Percentiles rank a stretch among this genome's conserved stretches.
Conservation (phyloP, 441 rosid genomes). For the Arabidopsis lyrata region DNA sequence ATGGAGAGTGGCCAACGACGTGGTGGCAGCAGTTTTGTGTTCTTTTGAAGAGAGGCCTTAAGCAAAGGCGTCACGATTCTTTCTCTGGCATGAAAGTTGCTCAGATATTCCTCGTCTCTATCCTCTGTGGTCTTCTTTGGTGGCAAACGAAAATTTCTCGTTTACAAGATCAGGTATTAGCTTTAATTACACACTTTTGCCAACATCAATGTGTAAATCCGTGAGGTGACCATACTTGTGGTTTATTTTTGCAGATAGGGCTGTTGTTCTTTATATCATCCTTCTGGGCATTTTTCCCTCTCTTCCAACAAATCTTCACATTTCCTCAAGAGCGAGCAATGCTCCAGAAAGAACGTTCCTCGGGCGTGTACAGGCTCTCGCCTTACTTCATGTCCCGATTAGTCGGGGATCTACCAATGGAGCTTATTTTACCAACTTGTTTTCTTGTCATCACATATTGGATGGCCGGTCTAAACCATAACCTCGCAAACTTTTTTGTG, state of each 20-base stretch:
- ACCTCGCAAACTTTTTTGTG: constrained; percentile 45
- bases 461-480: constrained; percentile 73
- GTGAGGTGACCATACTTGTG: constrained; percentile 3
- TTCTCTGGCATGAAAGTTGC: constrained; percentile 69
- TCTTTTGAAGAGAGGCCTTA: constrained; percentile 68
- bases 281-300: constrained; percentile 76
- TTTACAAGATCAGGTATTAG: constrained; percentile 71
- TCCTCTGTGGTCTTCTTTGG: constrained; percentile 82
- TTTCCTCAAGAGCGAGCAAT: constrained; percentile 80
- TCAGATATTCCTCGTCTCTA: constrained; percentile 68
- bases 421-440: constrained; percentile 62
- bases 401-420: constrained; percentile 73
- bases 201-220: not conserved
- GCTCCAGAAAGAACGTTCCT: constrained; percentile 84
- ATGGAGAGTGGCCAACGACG: constrained; percentile 67
- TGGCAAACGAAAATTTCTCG: constrained; percentile 65
- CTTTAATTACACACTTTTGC: constrained; percentile 3
- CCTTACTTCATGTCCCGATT: constrained; percentile 54
- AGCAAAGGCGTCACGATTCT: constrained; percentile 82
- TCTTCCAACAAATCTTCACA: constrained; percentile 76
- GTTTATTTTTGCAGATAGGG: constrained; percentile 64
- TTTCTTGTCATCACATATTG: constrained; percentile 66
- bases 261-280: constrained; percentile 69
- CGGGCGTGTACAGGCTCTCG: constrained; percentile 85
- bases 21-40: constrained; percentile 89